Evolutionary conservation across 257 asterid species (phyloP).

Genomic region (Nicotiana paniculata): DNA sequence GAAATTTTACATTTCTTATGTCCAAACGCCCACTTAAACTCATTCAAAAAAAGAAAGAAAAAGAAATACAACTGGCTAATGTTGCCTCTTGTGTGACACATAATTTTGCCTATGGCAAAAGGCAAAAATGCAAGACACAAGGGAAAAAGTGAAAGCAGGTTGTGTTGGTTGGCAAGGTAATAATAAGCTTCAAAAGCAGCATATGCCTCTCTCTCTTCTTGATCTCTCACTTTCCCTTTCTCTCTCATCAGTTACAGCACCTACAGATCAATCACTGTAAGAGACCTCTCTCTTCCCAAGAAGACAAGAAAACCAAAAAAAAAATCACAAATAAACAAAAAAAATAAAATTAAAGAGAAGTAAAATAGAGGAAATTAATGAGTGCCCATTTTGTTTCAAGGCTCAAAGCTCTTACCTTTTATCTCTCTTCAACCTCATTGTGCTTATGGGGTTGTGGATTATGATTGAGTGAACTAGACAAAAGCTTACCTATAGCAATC

Average conservation of each 20-base stretch:
- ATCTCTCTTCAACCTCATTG: slow-evolving; percentile 43
- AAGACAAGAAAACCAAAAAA: not conserved
- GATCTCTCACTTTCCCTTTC: slow-evolving; percentile 23
- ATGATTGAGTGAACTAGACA: slow-evolving; percentile 64
- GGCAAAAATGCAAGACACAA: slow-evolving; percentile 43
- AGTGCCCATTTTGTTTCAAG: not conserved
- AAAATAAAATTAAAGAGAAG: slow-evolving; percentile 9
- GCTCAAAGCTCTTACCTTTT: slow-evolving; percentile 2
- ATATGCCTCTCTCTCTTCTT: slow-evolving; percentile 32
- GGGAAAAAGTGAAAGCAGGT: slow-evolving; percentile 38
- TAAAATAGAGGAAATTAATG: not conserved
- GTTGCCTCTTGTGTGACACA: slow-evolving; percentile 28
- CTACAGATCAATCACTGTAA: slow-evolving; percentile 20
- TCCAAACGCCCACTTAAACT: no score
- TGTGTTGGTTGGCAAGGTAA: slow-evolving; percentile 38
- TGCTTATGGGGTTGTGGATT: slow-evolving; percentile 53
- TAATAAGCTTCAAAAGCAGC: slow-evolving; percentile 51
- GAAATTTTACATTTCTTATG: no score
- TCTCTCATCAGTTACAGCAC: slow-evolving; percentile 10
- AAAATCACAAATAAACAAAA: not conserved
- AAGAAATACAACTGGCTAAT: slow-evolving; percentile 30
- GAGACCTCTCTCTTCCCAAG: slow-evolving; percentile 13
- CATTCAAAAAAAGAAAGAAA: not conserved
- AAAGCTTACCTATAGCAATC: slow-evolving; percentile 19
- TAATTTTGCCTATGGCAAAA: slow-evolving; percentile 25